Conservation (phyloP, 164 flowering plant genomes). For the Chloranthus sessilifolius region DNA sequence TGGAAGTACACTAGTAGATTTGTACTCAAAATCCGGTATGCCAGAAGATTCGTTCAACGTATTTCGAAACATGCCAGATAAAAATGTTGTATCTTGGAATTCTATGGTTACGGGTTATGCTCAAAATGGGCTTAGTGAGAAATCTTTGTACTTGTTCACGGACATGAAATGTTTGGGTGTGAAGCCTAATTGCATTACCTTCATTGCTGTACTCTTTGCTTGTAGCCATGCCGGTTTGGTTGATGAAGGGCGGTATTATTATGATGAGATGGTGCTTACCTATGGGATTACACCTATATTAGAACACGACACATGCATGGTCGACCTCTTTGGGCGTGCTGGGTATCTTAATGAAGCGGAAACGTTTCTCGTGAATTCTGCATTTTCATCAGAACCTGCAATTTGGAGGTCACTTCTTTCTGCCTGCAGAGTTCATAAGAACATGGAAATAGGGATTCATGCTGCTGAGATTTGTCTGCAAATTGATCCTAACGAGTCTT, state of each 20-base stretch:
- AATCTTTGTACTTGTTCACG: background rate
- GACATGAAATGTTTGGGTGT: background rate
- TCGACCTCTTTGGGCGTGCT: constrained; percentile 2
- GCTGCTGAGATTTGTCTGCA: constrained; percentile 1
- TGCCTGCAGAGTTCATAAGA: constrained; percentile 7
- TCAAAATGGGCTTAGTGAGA: background rate
- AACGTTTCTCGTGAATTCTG: constrained; percentile 3
- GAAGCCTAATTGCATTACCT: background rate
- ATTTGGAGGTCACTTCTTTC: constrained; percentile 9
- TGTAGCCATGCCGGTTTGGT: constrained; percentile 7
- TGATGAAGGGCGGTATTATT: background rate
- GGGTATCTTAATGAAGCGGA: background rate
- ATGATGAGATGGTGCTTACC: background rate
- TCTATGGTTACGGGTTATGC: constrained; percentile 3
- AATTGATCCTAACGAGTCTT: constrained; percentile 2
- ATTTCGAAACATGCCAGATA: constrained; percentile 6
- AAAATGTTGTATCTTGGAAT: constrained; percentile 7
- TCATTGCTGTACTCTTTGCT: constrained; percentile 1
- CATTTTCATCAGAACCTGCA: constrained; percentile 6
- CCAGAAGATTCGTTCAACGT: constrained; percentile 8
- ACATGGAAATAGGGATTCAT: constrained; percentile 1
- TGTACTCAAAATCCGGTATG: constrained; percentile 11
- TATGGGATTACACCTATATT: background rate
- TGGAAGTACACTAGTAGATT: constrained; percentile 8
- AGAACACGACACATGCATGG: constrained; percentile 9